Evolutionary conservation across 1,139 yeast genomes (phyloP).

Genomic region (Zygosaccharomyces pseudobailii): DNA sequence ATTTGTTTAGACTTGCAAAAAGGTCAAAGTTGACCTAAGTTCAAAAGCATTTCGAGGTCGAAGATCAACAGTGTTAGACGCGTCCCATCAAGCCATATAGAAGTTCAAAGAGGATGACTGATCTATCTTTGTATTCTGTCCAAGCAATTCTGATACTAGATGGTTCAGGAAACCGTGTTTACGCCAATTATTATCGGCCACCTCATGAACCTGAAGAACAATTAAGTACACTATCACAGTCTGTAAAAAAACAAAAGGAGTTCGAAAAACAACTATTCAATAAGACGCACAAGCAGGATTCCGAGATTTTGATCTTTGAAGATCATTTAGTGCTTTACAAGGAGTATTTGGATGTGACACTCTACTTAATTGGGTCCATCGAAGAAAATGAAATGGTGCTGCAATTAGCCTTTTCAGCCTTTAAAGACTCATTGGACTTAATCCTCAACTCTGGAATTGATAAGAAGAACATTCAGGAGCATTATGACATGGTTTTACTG

Average conservation of each 20-base stretch:
- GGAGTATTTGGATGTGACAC: constrained; percentile 67
- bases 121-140: constrained; percentile 71
- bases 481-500: constrained; percentile 79
- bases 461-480: constrained; percentile 70
- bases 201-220: constrained; percentile 42
- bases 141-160: constrained; percentile 77
- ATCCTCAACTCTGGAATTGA: constrained; percentile 73
- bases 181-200: constrained; percentile 76
- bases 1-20: not conserved
- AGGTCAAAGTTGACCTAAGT: not conserved
- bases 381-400: constrained; percentile 85
- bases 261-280: constrained; percentile 70
- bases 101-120: constrained; percentile 43
- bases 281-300: constrained; percentile 74
- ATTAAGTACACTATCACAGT: constrained; percentile 34
- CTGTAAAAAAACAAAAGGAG: constrained; percentile 59
- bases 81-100: not conserved
- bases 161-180: constrained; percentile 72
- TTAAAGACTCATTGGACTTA: constrained; percentile 76
- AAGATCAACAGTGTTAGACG: constrained; percentile 10
- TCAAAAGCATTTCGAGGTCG: constrained; percentile 5
- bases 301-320: constrained; percentile 77
- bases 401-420: constrained; percentile 70
- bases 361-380: constrained; percentile 66
- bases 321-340: constrained; percentile 77